A percentile compares a stretch with the other conserved stretches of the same genome.
Conservation (phyloP, 1,139 yeast species). For the Protomyces gravidus region DNA sequence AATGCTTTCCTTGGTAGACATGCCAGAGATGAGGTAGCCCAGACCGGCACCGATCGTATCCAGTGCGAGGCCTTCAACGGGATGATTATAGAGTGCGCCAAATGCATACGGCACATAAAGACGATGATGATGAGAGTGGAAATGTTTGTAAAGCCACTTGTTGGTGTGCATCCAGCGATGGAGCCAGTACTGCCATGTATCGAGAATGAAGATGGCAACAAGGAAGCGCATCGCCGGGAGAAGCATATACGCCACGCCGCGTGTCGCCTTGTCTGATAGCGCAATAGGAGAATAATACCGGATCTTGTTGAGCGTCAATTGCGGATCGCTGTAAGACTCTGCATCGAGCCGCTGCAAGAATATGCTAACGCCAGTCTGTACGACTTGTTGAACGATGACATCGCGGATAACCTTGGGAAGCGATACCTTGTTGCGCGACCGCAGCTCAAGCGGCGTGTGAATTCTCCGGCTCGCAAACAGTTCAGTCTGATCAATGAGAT, state of each 20-base stretch:
- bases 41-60: conserved; percentile 91
- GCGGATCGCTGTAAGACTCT: conserved; percentile 43
- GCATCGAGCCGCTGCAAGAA: conserved; percentile 56
- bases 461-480: conserved; percentile 73
- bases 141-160: conserved; percentile 65
- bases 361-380: conserved; percentile 71
- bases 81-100: conserved; percentile 92
- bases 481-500: conserved; percentile 52
- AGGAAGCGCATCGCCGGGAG: conserved; percentile 57
- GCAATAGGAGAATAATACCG: conserved; percentile 41
- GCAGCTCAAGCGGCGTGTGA: conserved; percentile 85
- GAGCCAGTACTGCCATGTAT: conserved; percentile 90
- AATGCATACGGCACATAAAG: conserved; percentile 93
- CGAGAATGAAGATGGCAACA: conserved; percentile 69
- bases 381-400: conserved; percentile 74
- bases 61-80: conserved; percentile 84
- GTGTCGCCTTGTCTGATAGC: conserved; percentile 29
- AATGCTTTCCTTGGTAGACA: conserved; percentile 72
- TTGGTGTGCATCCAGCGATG: conserved; percentile 86
- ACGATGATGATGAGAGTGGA: conserved; percentile 92
- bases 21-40: conserved; percentile 58
- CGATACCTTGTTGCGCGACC: conserved; percentile 68
- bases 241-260: conserved; percentile 42
- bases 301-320: conserved; percentile 64
- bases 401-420: conserved; percentile 67